Evolutionary conservation across 768 basidiomycete genomes (phyloP), one percentile per base, ranked within the genome.

Genomic region (Amanita polypyramis): DNA sequence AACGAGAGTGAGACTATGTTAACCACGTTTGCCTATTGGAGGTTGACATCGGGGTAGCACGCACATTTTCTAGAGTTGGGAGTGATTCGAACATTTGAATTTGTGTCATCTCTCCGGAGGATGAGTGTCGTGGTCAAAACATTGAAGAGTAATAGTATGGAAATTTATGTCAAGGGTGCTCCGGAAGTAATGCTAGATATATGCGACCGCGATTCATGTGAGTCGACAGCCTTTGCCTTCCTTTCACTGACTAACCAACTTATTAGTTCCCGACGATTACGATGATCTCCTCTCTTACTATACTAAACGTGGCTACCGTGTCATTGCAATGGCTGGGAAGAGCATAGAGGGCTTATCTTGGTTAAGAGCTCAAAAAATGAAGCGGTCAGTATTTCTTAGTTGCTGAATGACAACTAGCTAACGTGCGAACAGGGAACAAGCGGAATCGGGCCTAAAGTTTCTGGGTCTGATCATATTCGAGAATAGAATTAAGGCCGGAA

Each of bases 111-210:
- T 3, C 72, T 98, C 17, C 77, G 96, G 21, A 72, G 96, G 44
- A 99, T 99, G 95, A 96, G 94, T 53, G 96, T 99, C 21, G 80
- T 99, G 45, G 95, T 97, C 57, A 99, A 97, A 63, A 75, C 91
- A 44, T 75, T 99, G 45, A 96, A 86, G 63, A 94, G 94, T 54
- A 79, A 66, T 45, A 91, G 87, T 62, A 97, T 99, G 92, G 96
- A 99, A 61, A 74, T 97, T 9, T 98, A 98, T 60, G 93, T 94
- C 57, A 99, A 99, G 61, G 96, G 96, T n/a, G 96, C 96, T 1
- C 96, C 96, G 0, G 96, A 99, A 64, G 91, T 97, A 48, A 98
- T 99, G 94, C 63, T 67, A 5, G 93, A 94, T 35, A 97, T 99
- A 49, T 99, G 96, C 61, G 86, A 93, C 47, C 82, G 74, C 52